Evolutionary conservation across 345 rosid species (phyloP).

Genomic region (Acer yangbiense): DNA sequence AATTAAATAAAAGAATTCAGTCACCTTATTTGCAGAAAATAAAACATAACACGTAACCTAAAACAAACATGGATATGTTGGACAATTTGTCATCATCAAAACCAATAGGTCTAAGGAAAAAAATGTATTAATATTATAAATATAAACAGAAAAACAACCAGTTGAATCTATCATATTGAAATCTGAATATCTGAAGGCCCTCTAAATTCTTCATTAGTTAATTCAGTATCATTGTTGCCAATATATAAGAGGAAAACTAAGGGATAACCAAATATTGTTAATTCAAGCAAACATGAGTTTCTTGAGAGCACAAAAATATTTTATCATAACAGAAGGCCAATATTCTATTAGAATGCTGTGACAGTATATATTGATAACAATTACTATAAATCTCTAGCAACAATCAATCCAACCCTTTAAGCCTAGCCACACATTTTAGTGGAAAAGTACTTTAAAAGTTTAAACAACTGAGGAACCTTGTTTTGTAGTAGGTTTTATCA

Average conservation of each 20-base stretch:
- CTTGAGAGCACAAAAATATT: background rate
- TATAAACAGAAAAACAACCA: background rate
- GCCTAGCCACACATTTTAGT: background rate
- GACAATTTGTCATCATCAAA: background rate
- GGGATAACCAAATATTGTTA: background rate
- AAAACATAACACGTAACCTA: background rate
- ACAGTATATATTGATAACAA: background rate
- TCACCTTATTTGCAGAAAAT: constrained; percentile 7
- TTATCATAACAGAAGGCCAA: background rate
- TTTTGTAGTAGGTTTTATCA: background rate
- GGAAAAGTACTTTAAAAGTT: background rate
- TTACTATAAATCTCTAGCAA: background rate
- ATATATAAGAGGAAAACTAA: background rate
- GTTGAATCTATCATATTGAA: background rate
- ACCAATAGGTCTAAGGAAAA: background rate
- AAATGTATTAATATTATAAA: background rate
- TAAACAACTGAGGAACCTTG: background rate
- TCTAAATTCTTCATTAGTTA: background rate
- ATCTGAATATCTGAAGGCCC: background rate
- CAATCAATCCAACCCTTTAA: background rate
- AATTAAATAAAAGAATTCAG: constrained; percentile 1
- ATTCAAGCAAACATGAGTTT: background rate
- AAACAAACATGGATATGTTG: background rate
- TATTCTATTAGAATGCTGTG: background rate
- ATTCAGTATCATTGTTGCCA: background rate